phyloP scores from a whole-genome alignment of 2,329 filamentous ascomycete species.

The Paecilomyces sp. region DNA sequence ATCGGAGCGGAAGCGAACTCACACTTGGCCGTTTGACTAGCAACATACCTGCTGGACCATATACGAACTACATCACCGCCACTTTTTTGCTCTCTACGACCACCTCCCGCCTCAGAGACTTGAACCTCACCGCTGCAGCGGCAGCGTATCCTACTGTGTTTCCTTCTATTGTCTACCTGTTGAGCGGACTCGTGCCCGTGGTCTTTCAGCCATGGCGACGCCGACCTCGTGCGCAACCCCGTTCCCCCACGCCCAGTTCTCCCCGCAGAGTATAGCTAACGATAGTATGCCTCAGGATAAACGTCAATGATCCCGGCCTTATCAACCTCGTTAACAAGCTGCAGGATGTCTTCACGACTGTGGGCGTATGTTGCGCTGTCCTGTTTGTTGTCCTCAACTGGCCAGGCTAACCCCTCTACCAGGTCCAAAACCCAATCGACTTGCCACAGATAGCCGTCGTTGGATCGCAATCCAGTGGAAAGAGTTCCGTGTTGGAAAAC shows the following conservation, averaged over 20 bases:
- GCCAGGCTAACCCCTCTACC: slow-evolving; percentile 18
- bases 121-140: not conserved
- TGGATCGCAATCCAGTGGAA: slow-evolving; percentile 96
- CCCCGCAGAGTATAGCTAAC: slow-evolving; percentile 17
- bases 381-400: slow-evolving; percentile 3
- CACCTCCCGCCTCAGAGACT: not conserved
- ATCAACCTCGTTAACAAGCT: slow-evolving; percentile 94
- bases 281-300: slow-evolving; percentile 47
- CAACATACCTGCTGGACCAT: not conserved
- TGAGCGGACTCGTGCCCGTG: slow-evolving; percentile 4
- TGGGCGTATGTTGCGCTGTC: slow-evolving; percentile 57
- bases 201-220: slow-evolving; percentile 34
- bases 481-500: slow-evolving; percentile 98
- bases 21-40: not conserved
- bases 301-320: slow-evolving; percentile 63
- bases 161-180: slow-evolving; percentile 2
- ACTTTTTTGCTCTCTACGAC: not conserved
- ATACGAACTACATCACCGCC: not conserved
- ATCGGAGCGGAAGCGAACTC: not conserved
- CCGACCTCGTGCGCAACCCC: slow-evolving; percentile 36
- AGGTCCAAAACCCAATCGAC: slow-evolving; percentile 99
- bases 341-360: slow-evolving; percentile 97
- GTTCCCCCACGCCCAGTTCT: slow-evolving; percentile 17
- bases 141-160: not conserved
- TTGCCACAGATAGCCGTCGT: slow-evolving; percentile 97